phyloP scores from a whole-genome alignment of 306 rosid species.

The Crataegus laevigata region DNA sequence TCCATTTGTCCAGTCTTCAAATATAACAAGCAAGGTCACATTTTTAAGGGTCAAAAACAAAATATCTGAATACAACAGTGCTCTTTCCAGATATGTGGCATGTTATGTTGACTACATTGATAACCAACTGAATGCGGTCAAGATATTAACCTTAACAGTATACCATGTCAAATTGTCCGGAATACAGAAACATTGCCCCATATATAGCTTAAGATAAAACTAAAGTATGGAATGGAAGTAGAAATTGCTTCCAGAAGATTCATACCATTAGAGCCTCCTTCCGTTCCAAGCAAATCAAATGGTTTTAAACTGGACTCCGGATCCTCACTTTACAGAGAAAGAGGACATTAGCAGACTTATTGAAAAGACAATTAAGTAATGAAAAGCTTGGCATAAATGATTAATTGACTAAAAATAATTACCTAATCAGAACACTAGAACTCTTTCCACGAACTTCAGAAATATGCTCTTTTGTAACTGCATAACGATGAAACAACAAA shows the following conservation, averaged over 20 bases:
- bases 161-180: background rate
- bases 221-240: background rate
- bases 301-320: conserved; percentile 54
- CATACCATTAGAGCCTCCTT: conserved; percentile 66
- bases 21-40: conserved; percentile 11
- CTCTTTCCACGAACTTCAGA: conserved; percentile 78
- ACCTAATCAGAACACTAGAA: conserved; percentile 50
- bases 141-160: background rate
- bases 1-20: conserved; percentile 67
- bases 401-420: conserved; percentile 7
- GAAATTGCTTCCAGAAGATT: conserved; percentile 9
- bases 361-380: background rate
- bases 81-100: background rate
- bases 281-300: conserved; percentile 64
- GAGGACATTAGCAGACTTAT: conserved; percentile 11
- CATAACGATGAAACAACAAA: conserved; percentile 10
- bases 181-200: background rate
- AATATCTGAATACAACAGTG: background rate
- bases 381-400: background rate
- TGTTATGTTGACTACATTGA: background rate
- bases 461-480: conserved; percentile 88
- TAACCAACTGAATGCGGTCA: background rate
- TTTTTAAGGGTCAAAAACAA: background rate
- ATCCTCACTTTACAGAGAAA: conserved; percentile 43
- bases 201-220: background rate